A percentile compares a stretch with the other conserved stretches of the same genome.
Evolutionary conservation across 73 alveolate species (phyloP).

Genomic region (Symbiodinium pilosum): DNA sequence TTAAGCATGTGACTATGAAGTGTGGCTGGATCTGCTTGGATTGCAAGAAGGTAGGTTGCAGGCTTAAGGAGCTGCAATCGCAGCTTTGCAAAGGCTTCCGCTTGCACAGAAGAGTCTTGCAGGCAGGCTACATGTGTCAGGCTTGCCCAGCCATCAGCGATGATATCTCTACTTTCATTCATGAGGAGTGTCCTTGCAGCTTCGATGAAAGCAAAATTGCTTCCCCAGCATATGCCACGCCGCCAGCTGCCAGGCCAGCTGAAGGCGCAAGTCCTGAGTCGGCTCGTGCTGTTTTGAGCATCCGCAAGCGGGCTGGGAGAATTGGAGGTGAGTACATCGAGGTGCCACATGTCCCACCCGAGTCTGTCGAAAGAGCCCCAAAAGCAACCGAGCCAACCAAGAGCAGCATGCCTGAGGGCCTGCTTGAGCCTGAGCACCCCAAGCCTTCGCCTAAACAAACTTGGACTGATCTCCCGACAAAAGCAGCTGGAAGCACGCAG

Average conservation of each 20-base stretch:
- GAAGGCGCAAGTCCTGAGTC: neutral
- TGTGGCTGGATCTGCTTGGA: neutral
- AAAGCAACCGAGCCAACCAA: no score
- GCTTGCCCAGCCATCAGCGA: neutral
- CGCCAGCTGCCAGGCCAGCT: neutral
- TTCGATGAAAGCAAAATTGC: neutral
- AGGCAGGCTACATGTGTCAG: neutral
- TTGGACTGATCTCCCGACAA: no score
- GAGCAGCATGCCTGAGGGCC: no score
- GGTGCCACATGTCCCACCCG: no score
- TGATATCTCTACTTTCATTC: neutral
- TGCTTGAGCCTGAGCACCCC: no score
- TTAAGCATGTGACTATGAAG: neutral
- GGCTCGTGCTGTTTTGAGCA: neutral
- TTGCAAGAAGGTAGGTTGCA: neutral
- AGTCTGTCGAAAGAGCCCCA: no score
- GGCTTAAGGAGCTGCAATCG: neutral
- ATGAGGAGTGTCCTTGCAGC: neutral
- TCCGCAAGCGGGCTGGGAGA: neutral
- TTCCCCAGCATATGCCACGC: neutral
- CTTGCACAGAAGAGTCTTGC: neutral
- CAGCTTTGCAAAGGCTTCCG: neutral
- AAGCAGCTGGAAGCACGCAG: no score
- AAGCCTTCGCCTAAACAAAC: no score
- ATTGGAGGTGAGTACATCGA: neutral